phyloP scores from a whole-genome alignment of 2,329 filamentous ascomycete species.

The Plenodomus tracheiphilus region DNA sequence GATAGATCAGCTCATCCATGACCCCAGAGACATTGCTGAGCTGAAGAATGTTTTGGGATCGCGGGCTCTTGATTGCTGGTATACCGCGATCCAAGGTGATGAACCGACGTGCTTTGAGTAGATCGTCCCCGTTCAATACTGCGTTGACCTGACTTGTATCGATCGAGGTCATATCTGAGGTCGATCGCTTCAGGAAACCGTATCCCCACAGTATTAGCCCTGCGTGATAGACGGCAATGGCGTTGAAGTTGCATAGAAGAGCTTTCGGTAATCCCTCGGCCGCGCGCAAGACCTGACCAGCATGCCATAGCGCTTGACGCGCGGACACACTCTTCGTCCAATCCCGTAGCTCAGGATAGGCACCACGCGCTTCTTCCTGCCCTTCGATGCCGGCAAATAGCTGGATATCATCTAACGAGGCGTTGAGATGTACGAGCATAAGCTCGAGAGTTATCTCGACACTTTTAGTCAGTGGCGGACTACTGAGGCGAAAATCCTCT shows the following conservation, averaged over 20 bases:
- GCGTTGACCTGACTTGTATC: slow-evolving; percentile 32
- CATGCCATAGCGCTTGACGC: slow-evolving; percentile 67
- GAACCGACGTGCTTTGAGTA: slow-evolving; percentile 59
- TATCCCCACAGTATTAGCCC: slow-evolving; percentile 71
- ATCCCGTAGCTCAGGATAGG: slow-evolving; percentile 61
- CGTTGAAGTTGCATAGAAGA: slow-evolving; percentile 66
- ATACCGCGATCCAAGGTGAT: slow-evolving; percentile 59
- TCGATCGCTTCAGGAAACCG: slow-evolving; percentile 55
- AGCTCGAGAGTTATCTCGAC: slow-evolving; percentile 50
- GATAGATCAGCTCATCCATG: slow-evolving; percentile 61
- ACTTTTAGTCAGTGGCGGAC: slow-evolving; percentile 42
- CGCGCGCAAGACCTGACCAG: slow-evolving; percentile 66
- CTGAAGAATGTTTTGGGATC: slow-evolving; percentile 26
- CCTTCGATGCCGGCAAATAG: slow-evolving; percentile 70
- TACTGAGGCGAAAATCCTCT: slow-evolving; percentile 54
- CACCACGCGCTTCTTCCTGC: slow-evolving; percentile 64
- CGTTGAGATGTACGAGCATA: slow-evolving; percentile 65
- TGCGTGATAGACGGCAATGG: slow-evolving; percentile 70
- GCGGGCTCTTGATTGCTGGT: slow-evolving; percentile 51
- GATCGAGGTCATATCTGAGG: slow-evolving; percentile 9
- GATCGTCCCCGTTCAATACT: slow-evolving; percentile 62
- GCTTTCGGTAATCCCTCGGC: slow-evolving; percentile 59
- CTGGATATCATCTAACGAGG: slow-evolving; percentile 67
- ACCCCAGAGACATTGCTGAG: slow-evolving; percentile 62
- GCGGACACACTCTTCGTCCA: slow-evolving; percentile 62